These are phyloP conservation scores for cucumber (Cucumis sativus) DNA, from an alignment of 306 rosid genomes.

Conservation along the genomic window Cucumber_9930_V3 NC_026659.2:1841501-1842000, in stretches of 20 bases:
- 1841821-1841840: slow-evolving; percentile 65
- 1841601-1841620: slow-evolving; percentile 78
- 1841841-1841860: slow-evolving; percentile 68
- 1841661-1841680: background rate
- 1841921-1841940: background rate
- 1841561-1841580: slow-evolving; percentile 62
- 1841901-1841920: slow-evolving; percentile 9
- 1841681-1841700: background rate
- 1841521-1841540: slow-evolving; percentile 74
- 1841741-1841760: slow-evolving; percentile 54
- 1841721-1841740: slow-evolving; percentile 75
- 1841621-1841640: slow-evolving; percentile 81
- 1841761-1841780: slow-evolving; percentile 47
- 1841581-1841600: slow-evolving; percentile 67
- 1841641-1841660: background rate
- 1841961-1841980: too few relatives aligned
- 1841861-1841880: slow-evolving; percentile 75
- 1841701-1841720: background rate
- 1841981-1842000: background rate
- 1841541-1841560: slow-evolving; percentile 87
- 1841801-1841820: slow-evolving; percentile 73
- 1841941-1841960: background rate
- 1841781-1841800: slow-evolving; percentile 57
- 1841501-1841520: background rate
- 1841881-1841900: slow-evolving; percentile 61